Conservation (phyloP, 441 rosid species). For the Aleurites moluccanus region DNA sequence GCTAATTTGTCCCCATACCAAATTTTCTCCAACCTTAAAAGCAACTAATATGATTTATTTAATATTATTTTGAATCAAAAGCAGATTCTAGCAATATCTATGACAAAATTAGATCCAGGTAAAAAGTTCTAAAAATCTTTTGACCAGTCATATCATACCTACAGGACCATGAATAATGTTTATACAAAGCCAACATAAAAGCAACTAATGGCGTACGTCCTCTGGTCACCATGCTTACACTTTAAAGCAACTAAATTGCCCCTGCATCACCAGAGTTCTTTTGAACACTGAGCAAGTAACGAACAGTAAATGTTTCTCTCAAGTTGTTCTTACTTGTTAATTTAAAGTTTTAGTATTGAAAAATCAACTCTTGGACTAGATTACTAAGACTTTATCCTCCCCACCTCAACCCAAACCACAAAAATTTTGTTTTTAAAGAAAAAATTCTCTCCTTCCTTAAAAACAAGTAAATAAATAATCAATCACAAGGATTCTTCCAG, state of each 20-base stretch:
- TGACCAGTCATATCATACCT: background rate
- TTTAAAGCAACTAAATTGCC: background rate
- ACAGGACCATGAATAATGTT: background rate
- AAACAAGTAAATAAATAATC: background rate
- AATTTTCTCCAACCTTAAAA: too few species aligned
- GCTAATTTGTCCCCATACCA: too few species aligned
- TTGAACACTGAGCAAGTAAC: background rate
- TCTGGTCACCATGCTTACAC: background rate
- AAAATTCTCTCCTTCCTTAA: too few species aligned
- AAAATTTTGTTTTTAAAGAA: background rate
- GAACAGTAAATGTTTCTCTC: background rate
- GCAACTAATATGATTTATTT: too few species aligned
- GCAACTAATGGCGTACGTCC: background rate
- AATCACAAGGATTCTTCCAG: background rate
- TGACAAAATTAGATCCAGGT: background rate
- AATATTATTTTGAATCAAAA: too few species aligned
- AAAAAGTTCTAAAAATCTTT: background rate
- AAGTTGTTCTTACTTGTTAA: background rate
- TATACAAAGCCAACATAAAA: background rate
- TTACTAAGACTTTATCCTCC: background rate
- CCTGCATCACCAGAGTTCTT: background rate
- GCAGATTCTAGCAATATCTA: background rate
- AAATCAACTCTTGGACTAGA: background rate
- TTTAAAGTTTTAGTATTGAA: background rate
- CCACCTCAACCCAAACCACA: background rate